phyloP scores from a whole-genome alignment of 2,329 filamentous ascomycete species.

The Penicillium palitans region DNA sequence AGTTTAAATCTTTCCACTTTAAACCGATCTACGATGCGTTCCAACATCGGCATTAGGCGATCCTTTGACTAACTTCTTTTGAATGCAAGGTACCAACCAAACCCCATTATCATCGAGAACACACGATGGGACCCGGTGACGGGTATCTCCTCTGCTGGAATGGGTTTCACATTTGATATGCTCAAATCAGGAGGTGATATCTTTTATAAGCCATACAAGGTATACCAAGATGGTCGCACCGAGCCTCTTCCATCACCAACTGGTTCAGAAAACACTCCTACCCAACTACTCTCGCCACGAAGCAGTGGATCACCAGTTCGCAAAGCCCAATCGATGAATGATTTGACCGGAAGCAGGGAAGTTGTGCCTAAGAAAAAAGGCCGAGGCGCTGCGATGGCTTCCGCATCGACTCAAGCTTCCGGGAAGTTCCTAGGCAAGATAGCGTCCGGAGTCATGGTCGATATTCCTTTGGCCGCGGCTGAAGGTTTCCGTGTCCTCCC shows the following conservation, averaged over 20 bases:
- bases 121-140: conserved; percentile 34
- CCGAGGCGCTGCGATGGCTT: conserved; percentile 3
- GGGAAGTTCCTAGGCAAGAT: conserved; percentile 29
- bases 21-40: too few relatives aligned
- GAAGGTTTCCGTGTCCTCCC: conserved; percentile 41
- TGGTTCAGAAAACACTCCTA: neutral
- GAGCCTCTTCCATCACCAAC: neutral
- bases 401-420: conserved; percentile 8
- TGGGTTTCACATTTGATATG: conserved; percentile 25
- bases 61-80: neutral
- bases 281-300: neutral
- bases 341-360: neutral
- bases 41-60: neutral
- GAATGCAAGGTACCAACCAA: neutral
- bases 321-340: neutral
- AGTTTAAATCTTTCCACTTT: neutral
- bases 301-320: neutral
- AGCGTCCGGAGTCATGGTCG: conserved; percentile 33
- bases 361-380: neutral
- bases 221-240: conserved; percentile 1
- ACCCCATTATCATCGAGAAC: conserved; percentile 29
- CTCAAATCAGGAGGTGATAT: conserved; percentile 21
- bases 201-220: conserved; percentile 26
- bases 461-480: conserved; percentile 38
- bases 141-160: conserved; percentile 21